Percentiles rank a stretch among this genome's conserved stretches.
phyloP scores from a whole-genome alignment of 176 grass and related monocot species.

The Phyllostachys edulis region DNA sequence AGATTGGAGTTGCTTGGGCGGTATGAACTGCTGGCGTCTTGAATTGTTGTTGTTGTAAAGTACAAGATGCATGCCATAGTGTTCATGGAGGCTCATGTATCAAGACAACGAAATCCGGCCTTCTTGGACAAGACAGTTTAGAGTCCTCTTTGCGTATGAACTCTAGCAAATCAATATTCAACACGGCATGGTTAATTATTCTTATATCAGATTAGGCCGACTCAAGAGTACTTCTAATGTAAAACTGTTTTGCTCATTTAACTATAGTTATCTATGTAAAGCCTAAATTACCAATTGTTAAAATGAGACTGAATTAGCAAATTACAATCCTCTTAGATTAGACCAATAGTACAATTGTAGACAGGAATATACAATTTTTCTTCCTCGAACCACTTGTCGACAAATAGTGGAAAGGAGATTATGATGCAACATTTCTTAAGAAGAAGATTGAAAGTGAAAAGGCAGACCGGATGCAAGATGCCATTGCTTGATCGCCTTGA shows the following conservation, averaged over 20 bases:
- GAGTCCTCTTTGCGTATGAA: slow-evolving; percentile 26
- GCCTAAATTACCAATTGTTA: neutral
- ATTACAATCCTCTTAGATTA: neutral
- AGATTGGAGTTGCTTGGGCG: neutral
- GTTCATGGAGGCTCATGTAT: neutral
- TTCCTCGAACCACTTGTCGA: neutral
- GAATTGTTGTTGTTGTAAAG: neutral
- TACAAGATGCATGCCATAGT: neutral
- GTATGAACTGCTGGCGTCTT: neutral
- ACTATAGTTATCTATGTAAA: too few species aligned
- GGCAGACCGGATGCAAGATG: neutral
- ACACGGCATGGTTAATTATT: neutral
- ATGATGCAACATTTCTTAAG: neutral
- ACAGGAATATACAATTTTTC: neutral
- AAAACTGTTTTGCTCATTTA: neutral
- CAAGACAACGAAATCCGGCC: neutral
- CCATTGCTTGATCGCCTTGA: slow-evolving; percentile 5
- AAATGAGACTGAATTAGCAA: neutral
- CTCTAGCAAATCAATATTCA: neutral
- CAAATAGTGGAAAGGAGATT: neutral
- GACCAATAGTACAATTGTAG: neutral
- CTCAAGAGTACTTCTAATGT: neutral
- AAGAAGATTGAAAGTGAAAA: neutral
- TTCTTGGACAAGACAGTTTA: neutral
- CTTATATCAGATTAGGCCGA: neutral